Conservation (phyloP, 2,329 filamentous ascomycete species). For the Alternaria dauci region DNA sequence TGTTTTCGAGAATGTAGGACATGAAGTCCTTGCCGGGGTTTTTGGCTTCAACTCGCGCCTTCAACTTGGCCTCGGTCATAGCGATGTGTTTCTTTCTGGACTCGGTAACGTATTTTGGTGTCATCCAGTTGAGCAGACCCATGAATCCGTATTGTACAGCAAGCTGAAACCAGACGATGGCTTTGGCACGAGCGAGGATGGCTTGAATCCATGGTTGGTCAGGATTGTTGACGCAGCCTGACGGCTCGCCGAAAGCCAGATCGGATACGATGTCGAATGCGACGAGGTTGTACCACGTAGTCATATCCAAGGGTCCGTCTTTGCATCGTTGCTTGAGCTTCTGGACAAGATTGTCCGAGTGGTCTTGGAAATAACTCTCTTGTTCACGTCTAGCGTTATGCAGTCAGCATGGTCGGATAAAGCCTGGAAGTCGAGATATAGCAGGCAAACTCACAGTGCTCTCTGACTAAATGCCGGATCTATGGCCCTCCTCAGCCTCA, state of each 20-base stretch:
- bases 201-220: slow-evolving; percentile 17
- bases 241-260: slow-evolving; percentile 14
- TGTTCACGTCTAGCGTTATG: slow-evolving; percentile 6
- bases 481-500: slow-evolving; percentile 14
- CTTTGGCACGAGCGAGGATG: slow-evolving; percentile 12
- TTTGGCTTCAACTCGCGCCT: slow-evolving; percentile 9
- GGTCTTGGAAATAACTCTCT: slow-evolving; percentile 11
- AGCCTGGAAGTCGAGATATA: no score
- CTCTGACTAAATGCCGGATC: slow-evolving; percentile 16
- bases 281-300: slow-evolving; percentile 12
- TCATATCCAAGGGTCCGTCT: slow-evolving; percentile 9
- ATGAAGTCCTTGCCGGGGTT: slow-evolving; percentile 16
- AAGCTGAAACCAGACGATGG: slow-evolving; percentile 18
- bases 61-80: slow-evolving; percentile 15
- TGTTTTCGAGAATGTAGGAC: slow-evolving; percentile 15
- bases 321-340: slow-evolving; percentile 4
- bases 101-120: slow-evolving; percentile 8
- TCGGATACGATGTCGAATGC: slow-evolving; percentile 15
- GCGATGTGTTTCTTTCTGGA: slow-evolving; percentile 17
- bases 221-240: slow-evolving; percentile 14
- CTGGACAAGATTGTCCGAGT: slow-evolving; percentile 11
- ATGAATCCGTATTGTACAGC: slow-evolving; percentile 14
- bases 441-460: slow-evolving; percentile 6
- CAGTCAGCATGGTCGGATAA: not conserved
- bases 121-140: slow-evolving; percentile 12